Conservation (phyloP, 2,329 filamentous ascomycete genomes). For the Arthrobotrys megalospora region DNA sequence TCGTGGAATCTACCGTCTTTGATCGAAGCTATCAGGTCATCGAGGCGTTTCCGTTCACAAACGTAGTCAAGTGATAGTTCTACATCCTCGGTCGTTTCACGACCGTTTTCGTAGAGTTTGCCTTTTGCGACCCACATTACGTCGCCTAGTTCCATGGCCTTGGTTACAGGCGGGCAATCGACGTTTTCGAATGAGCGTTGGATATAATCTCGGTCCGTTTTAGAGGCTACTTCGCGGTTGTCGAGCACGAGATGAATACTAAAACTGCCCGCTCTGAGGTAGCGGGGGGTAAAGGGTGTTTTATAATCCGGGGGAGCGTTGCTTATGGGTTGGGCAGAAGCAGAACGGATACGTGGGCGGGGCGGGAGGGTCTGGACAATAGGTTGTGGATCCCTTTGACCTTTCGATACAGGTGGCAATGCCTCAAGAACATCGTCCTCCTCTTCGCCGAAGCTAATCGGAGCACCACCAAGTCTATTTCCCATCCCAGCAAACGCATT, state of each 20-base stretch:
- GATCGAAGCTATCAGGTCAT: slow-evolving; percentile 84
- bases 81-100: slow-evolving; percentile 70
- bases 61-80: slow-evolving; percentile 86
- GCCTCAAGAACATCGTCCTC: slow-evolving; percentile 49
- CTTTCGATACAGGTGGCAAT: slow-evolving; percentile 13
- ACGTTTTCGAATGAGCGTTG: slow-evolving; percentile 79
- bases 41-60: slow-evolving; percentile 83
- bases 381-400: slow-evolving; percentile 1
- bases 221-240: slow-evolving; percentile 79
- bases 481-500: slow-evolving; percentile 18
- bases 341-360: slow-evolving; percentile 27
- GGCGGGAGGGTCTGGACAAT: slow-evolving; percentile 15
- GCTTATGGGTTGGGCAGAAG: slow-evolving; percentile 55
- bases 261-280: slow-evolving; percentile 77
- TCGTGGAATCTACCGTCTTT: slow-evolving; percentile 87
- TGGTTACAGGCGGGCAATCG: slow-evolving; percentile 77
- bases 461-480: slow-evolving; percentile 10
- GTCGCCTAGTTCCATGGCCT: slow-evolving; percentile 80
- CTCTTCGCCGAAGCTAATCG: slow-evolving; percentile 19
- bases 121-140: slow-evolving; percentile 84
- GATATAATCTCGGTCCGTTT: slow-evolving; percentile 82
- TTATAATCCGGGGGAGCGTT: slow-evolving; percentile 61
- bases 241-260: slow-evolving; percentile 82
- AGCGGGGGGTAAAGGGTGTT: slow-evolving; percentile 73
- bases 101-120: slow-evolving; percentile 64